Evolutionary conservation across 768 basidiomycete species (phyloP).

Genomic region (Panus rudis): DNA sequence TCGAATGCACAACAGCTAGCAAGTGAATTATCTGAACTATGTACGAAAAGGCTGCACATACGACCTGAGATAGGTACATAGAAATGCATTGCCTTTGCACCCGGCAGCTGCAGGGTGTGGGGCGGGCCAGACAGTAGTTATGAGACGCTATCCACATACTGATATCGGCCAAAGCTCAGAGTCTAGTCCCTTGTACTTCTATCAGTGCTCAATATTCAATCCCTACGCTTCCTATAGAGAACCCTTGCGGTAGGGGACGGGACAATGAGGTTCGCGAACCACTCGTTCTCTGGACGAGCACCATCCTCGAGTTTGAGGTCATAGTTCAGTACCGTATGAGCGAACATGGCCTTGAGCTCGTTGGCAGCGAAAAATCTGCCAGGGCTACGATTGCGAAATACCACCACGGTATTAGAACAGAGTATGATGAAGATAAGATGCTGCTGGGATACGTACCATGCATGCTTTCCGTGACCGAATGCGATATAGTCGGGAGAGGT

Average conservation of each 20-base stretch:
- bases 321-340: slow-evolving; percentile 16
- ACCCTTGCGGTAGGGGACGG: slow-evolving; percentile 18
- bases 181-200: too few relatives aligned
- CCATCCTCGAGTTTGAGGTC: slow-evolving; percentile 16
- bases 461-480: slow-evolving; percentile 16
- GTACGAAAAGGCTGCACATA: too few relatives aligned
- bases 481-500: slow-evolving; percentile 24
- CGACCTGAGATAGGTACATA: too few relatives aligned
- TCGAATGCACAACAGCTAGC: too few relatives aligned
- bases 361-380: slow-evolving; percentile 21
- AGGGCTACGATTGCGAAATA: slow-evolving; percentile 11
- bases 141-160: too few relatives aligned
- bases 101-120: too few relatives aligned
- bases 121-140: too few relatives aligned
- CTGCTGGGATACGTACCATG: slow-evolving; percentile 11
- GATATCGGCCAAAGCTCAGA: too few relatives aligned
- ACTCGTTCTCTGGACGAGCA: slow-evolving; percentile 16
- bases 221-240: slow-evolving; percentile 34
- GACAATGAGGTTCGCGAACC: slow-evolving; percentile 9
- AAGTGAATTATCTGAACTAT: too few relatives aligned
- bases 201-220: too few relatives aligned
- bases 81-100: too few relatives aligned
- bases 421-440: neutral
- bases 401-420: neutral
- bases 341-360: slow-evolving; percentile 19